phyloP scores from a whole-genome alignment of 2,329 filamentous ascomycete species.

The Exophiala calicioides region DNA sequence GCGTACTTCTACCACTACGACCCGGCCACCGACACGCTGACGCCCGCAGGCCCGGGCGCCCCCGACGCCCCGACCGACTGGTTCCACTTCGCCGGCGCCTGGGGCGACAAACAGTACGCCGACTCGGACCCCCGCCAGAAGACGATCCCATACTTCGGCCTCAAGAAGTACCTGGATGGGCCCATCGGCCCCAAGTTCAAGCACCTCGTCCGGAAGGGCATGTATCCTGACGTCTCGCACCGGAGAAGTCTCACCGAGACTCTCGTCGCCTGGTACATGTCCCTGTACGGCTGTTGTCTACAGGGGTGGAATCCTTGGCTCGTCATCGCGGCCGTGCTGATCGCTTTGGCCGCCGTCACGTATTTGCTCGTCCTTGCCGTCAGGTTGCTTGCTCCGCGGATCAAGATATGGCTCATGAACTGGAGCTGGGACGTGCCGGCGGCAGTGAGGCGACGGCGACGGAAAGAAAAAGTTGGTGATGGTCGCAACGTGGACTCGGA shows the following conservation, averaged over 20 bases:
- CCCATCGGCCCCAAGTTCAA: constrained; percentile 86
- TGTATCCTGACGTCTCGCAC: constrained; percentile 57
- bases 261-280: constrained; percentile 21
- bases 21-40: constrained; percentile 54
- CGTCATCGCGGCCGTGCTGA: constrained; percentile 10
- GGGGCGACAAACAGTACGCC: constrained; percentile 90
- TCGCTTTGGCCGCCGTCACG: constrained; percentile 5
- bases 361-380: constrained; percentile 12
- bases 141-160: constrained; percentile 77
- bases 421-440: too few relatives aligned
- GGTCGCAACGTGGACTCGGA: too few relatives aligned
- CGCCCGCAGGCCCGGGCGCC: constrained; percentile 61
- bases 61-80: constrained; percentile 80
- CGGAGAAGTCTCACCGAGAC: constrained; percentile 18
- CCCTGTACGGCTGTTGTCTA: constrained; percentile 23
- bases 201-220: constrained; percentile 72
- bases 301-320: constrained; percentile 22
- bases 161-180: constrained; percentile 92
- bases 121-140: constrained; percentile 73
- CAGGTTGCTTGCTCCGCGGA: constrained; percentile 1
- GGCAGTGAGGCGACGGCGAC: too few relatives aligned
- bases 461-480: too few relatives aligned
- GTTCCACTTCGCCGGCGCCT: constrained; percentile 86
- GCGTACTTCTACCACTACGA: constrained; percentile 80
- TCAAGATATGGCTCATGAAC: constrained; percentile 8